A percentile compares a stretch with the other conserved stretches of the same genome.
Conservation (phyloP, 371 early-diverging fungal genomes). For the Mortierella polycephala region DNA sequence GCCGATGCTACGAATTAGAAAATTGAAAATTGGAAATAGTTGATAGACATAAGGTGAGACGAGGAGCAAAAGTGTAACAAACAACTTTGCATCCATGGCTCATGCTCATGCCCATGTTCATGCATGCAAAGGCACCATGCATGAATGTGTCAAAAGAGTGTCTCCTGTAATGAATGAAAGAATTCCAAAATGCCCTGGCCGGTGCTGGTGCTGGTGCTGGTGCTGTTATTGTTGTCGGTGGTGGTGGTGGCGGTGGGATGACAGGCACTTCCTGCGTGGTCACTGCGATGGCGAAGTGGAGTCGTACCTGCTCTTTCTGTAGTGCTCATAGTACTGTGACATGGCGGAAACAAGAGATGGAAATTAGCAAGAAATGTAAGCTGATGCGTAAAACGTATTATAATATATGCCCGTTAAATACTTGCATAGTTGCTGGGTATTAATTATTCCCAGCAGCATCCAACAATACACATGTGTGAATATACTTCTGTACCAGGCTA, state of each 20-base stretch:
- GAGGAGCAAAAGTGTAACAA: neutral
- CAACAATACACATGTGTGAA: no score
- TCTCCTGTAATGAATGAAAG: no score
- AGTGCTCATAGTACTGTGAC: conserved; percentile 74
- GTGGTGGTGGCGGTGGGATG: neutral
- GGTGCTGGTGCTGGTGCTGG: neutral
- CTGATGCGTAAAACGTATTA: no score
- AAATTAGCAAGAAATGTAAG: no score
- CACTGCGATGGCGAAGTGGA: neutral
- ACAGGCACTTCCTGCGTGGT: neutral
- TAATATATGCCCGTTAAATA: no score
- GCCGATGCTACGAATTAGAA: conserved; percentile 74
- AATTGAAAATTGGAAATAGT: no score
- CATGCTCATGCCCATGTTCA: neutral
- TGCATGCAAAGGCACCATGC: neutral
- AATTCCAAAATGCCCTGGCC: no score
- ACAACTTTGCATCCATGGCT: no score
- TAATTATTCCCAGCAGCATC: no score
- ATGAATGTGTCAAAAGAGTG: no score
- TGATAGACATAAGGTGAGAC: neutral
- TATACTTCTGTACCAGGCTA: no score
- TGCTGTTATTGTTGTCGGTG: neutral
- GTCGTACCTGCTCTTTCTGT: conserved; percentile 62
- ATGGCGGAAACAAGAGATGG: conserved; percentile 26
- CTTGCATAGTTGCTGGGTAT: no score